phyloP scores from a whole-genome alignment of 2,329 filamentous ascomycete species.

The Botrytis hyacinthi region DNA sequence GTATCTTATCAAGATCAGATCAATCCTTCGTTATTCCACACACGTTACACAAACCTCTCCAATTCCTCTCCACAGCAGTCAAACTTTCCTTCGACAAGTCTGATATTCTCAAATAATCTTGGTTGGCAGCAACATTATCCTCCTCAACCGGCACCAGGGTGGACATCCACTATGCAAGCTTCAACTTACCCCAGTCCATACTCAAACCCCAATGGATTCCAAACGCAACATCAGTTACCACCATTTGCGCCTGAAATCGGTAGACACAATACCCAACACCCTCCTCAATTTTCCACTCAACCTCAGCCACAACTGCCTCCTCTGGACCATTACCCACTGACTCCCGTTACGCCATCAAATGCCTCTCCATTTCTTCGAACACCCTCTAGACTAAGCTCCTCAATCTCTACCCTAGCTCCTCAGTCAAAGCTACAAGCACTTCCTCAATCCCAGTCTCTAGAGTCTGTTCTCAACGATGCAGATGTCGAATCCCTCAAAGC shows the following conservation, averaged over 20 bases:
- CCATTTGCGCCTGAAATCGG: background rate
- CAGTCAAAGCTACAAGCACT: background rate
- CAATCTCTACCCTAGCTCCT: background rate
- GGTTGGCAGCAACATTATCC: background rate
- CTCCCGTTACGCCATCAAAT: background rate
- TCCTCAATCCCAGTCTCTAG: background rate
- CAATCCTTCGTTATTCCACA: background rate
- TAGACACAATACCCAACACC: background rate
- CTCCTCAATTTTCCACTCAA: background rate
- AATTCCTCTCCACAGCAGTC: background rate
- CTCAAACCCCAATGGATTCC: background rate
- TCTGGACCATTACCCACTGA: background rate
- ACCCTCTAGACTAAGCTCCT: background rate
- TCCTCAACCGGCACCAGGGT: background rate
- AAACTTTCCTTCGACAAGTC: background rate
- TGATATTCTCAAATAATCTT: background rate
- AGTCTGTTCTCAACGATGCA: background rate
- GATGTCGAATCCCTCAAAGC: background rate
- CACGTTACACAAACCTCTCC: background rate
- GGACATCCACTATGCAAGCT: background rate
- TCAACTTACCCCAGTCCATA: background rate
- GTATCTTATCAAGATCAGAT: background rate
- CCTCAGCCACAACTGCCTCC: background rate
- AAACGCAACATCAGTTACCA: background rate
- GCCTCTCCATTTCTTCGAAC: background rate